Evolutionary conservation across 1,284 basidiomycete genomes (phyloP), one percentile per base, ranked within the genome.

Genomic region (Fomitopsis pinicola): DNA sequence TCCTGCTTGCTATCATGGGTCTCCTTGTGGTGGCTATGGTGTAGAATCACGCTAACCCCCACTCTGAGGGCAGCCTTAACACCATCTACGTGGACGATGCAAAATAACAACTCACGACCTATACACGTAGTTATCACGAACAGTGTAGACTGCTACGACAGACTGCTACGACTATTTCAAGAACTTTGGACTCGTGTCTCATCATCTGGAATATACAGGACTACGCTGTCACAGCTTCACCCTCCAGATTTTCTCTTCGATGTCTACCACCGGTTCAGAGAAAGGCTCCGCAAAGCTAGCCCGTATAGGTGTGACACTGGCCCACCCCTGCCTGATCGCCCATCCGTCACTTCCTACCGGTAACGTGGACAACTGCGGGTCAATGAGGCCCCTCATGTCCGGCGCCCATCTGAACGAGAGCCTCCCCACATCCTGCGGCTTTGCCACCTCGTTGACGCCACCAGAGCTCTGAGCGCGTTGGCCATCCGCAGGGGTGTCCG

Each of bases 341-440:
- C 89, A 95, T 0, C 84, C 86, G 74, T 97, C 95, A 9, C 89
- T 87, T 2, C 91, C 93, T 44, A 84, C 78, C 0, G 92, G 90
- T 22, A 95, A 72, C 9, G 74, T 73, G 1, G 82, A 78, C 28
- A 78, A 64, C 19, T 80, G 72, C 0, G 92, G 91, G 53, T 80
- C 82, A 59, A 97, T 81, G 22, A 97, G 76, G 8, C 78, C 79
- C 14, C 76, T 76, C 78, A 96, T 86, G 57, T 92, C 87, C 15
- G 95, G 95, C 28, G 85, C 80, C 71, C 94, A 97, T 71, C 85
- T 86, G 80, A 97, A 97, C 36, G 82, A 75, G 57, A 96, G 78
- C 61, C 74, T 69, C 52, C 73, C 73, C 33, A 76, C 69, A 42
- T 75, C 71, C 40, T 69, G 67, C 33, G 63, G 42, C 58, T 52